Percentiles rank a stretch among this genome's conserved stretches.
Conservation (phyloP, 2,329 filamentous ascomycete genomes). For the Fusarium dlaminii region DNA sequence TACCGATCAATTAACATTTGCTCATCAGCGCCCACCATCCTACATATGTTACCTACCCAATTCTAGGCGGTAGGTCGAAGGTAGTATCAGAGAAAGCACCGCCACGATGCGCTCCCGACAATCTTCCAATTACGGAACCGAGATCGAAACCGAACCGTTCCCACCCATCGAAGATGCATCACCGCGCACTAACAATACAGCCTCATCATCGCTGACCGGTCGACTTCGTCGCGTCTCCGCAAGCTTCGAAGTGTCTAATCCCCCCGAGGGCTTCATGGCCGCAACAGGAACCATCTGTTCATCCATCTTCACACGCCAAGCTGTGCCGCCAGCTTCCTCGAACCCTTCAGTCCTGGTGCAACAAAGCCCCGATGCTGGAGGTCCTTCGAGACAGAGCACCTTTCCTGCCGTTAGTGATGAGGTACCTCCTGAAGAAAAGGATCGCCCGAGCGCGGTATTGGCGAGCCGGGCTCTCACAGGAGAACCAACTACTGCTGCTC, state of each 20-base stretch:
- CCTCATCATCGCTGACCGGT: conserved; percentile 45
- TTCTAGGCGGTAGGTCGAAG: not conserved
- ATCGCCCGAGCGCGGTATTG: not conserved
- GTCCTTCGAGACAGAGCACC: conserved; percentile 35
- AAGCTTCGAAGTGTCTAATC: conserved; percentile 56
- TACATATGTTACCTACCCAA: not conserved
- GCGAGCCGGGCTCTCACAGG: conserved; percentile 11
- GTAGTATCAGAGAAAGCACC: not conserved
- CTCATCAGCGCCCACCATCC: not conserved
- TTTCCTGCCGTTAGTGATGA: conserved; percentile 34
- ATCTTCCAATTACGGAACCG: conserved; percentile 20
- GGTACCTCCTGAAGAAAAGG: conserved; percentile 9
- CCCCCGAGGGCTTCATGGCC: conserved; percentile 58
- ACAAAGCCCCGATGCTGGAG: conserved; percentile 31
- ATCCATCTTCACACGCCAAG: conserved; percentile 45
- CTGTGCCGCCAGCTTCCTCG: conserved; percentile 23
- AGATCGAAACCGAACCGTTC: conserved; percentile 38
- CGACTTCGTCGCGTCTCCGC: conserved; percentile 47
- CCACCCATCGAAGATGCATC: conserved; percentile 36
- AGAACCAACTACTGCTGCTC: conserved; percentile 47
- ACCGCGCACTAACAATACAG: conserved; percentile 7
- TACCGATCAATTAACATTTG: not conserved
- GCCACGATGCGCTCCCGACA: not conserved
- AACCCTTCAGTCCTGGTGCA: conserved; percentile 23
- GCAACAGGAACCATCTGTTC: conserved; percentile 58